phyloP scores from a whole-genome alignment of 495 filamentous ascomycete genomes.

The Pyrenula massariospora region DNA sequence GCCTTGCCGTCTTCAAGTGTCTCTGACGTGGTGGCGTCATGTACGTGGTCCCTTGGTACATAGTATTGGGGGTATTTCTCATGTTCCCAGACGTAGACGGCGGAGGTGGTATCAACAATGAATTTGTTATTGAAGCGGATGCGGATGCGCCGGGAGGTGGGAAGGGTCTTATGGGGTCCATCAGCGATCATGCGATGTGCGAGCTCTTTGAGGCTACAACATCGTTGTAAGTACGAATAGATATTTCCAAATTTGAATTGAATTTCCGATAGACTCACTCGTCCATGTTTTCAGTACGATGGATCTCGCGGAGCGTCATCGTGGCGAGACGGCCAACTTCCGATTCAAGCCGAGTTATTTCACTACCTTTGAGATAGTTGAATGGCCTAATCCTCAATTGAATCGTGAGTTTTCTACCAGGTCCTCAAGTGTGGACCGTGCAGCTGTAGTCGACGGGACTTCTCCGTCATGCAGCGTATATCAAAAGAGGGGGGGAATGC shows the following conservation, averaged over 20 bases:
- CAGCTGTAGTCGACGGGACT: too few species aligned
- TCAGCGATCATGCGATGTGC: conserved; percentile 22
- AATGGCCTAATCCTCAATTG: too few species aligned
- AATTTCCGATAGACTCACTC: not conserved
- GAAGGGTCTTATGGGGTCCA: conserved; percentile 24
- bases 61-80: not conserved
- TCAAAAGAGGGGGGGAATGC: too few species aligned
- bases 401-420: too few species aligned
- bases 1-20: not conserved
- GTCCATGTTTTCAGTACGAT: not conserved
- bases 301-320: not conserved
- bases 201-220: conserved; percentile 21
- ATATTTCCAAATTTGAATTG: too few species aligned
- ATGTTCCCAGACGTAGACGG: conserved; percentile 27
- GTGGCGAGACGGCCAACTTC: not conserved
- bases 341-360: too few species aligned
- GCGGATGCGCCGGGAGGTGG: conserved; percentile 25
- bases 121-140: conserved; percentile 20
- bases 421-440: too few species aligned
- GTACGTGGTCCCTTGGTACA: not conserved
- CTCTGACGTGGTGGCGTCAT: not conserved
- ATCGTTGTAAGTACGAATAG: too few species aligned
- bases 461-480: too few species aligned
- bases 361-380: too few species aligned
- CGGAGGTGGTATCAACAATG: conserved; percentile 24